These are phyloP conservation scores for Ogataea nonfermentans DNA, from an alignment of 805 yeast species.

Conservation along the genomic window DNA sequence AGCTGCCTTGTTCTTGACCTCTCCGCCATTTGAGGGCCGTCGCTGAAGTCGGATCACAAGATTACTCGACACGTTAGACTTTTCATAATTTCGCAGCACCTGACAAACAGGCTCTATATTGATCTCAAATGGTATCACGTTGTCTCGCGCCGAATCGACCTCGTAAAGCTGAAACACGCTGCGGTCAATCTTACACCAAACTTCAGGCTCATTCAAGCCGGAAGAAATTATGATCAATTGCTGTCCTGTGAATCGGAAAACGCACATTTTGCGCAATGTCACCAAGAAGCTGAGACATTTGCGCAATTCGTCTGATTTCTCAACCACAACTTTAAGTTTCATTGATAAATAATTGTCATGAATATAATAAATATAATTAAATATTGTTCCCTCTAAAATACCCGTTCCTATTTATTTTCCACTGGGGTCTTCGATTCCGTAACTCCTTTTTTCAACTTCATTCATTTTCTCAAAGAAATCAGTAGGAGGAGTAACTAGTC, in stretches of 20 bases:
- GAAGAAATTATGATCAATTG: slow-evolving; percentile 52
- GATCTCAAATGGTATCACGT: slow-evolving; percentile 57
- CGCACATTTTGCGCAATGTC: slow-evolving; percentile 52
- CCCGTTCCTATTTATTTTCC: background rate
- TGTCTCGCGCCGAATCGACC: slow-evolving; percentile 50
- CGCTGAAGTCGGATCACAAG: slow-evolving; percentile 52
- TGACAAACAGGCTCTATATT: slow-evolving; percentile 60
- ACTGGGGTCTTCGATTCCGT: slow-evolving; percentile 24
- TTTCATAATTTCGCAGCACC: slow-evolving; percentile 55
- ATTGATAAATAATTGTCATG: slow-evolving; percentile 10
- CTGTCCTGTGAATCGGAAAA: slow-evolving; percentile 52
- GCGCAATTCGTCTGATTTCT: slow-evolving; percentile 24
- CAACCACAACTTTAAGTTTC: slow-evolving; percentile 29
- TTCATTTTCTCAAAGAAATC: slow-evolving; percentile 53
- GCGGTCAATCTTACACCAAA: slow-evolving; percentile 58
- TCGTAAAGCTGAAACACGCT: slow-evolving; percentile 49
- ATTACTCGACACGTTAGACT: slow-evolving; percentile 46
- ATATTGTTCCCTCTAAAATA: background rate
- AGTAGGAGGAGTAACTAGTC: slow-evolving; percentile 72
- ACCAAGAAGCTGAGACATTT: slow-evolving; percentile 29
- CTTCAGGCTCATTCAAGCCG: slow-evolving; percentile 57
- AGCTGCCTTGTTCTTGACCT: slow-evolving; percentile 28
- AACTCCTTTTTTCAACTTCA: slow-evolving; percentile 38
- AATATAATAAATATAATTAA: background rate
- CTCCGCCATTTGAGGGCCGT: slow-evolving; percentile 25